Conservation (phyloP, 768 basidiomycete species). For the Termitomyces heimii region DNA sequence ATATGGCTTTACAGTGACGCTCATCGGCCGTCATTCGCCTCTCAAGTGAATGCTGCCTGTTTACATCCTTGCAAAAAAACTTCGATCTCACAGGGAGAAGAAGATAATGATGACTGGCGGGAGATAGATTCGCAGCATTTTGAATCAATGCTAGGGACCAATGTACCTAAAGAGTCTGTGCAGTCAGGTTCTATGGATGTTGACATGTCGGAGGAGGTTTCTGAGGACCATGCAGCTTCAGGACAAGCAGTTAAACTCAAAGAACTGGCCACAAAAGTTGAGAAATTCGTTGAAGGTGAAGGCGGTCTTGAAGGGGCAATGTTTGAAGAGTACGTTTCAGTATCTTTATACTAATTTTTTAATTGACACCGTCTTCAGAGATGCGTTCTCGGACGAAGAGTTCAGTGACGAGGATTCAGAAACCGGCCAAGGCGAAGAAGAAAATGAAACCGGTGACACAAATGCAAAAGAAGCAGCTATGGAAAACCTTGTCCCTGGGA, state of each 20-base stretch:
- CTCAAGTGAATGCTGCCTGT: conserved; percentile 2
- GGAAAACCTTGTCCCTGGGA: conserved; percentile 74
- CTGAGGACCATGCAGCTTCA: conserved; percentile 49
- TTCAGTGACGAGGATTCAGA: conserved; percentile 48
- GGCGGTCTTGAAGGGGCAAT: conserved; percentile 86
- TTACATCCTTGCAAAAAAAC: neutral
- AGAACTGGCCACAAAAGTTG: conserved; percentile 78
- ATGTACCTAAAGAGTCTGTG: conserved; percentile 6
- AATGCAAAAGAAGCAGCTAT: conserved; percentile 57
- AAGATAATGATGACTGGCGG: conserved; percentile 71
- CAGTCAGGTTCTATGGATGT: conserved; percentile 40
- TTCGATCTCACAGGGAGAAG: conserved; percentile 4
- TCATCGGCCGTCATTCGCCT: conserved; percentile 2
- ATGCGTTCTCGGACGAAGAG: conserved; percentile 62
- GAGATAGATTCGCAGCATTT: conserved; percentile 70
- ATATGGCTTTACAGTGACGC: conserved; percentile 7
- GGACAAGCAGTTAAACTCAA: conserved; percentile 67
- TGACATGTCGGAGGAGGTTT: conserved; percentile 27
- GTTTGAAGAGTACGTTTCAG: conserved; percentile 70
- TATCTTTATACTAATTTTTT: neutral
- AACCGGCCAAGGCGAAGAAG: conserved; percentile 38
- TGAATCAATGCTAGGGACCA: conserved; percentile 61
- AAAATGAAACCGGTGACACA: conserved; percentile 24
- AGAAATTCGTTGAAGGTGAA: conserved; percentile 84
- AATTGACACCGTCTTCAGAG: conserved; percentile 34